Conservation (phyloP, 202 grass and related monocot species). For the Digitaria exilis region DNA sequence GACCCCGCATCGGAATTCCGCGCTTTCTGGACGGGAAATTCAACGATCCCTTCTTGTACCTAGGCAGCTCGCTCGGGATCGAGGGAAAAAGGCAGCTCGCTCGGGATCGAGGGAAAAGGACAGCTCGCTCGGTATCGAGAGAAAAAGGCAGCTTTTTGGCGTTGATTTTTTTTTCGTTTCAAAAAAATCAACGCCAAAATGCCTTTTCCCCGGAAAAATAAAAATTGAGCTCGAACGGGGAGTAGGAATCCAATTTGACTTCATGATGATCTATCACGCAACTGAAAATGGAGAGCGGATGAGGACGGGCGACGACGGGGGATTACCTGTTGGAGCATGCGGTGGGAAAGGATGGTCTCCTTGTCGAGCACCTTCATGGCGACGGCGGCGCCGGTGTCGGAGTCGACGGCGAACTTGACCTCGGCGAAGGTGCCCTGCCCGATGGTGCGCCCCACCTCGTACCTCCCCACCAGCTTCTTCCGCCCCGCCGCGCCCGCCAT, state of each 20-base stretch:
- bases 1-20: background rate
- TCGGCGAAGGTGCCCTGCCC: slow-evolving; percentile 90
- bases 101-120: background rate
- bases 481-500: slow-evolving; percentile 36
- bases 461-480: slow-evolving; percentile 78
- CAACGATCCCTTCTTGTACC: background rate
- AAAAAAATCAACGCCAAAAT: background rate
- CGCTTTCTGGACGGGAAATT: slow-evolving; percentile 18
- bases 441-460: slow-evolving; percentile 89
- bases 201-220: too few relatives aligned
- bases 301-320: background rate
- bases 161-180: too few relatives aligned
- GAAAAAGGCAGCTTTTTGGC: background rate
- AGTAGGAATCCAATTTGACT: background rate
- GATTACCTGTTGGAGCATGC: slow-evolving; percentile 85
- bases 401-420: slow-evolving; percentile 88
- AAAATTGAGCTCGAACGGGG: background rate
- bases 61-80: background rate
- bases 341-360: slow-evolving; percentile 77
- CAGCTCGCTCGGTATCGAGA: background rate
- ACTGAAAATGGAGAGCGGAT: background rate
- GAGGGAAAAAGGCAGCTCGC: background rate
- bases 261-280: background rate
- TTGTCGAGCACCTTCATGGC: slow-evolving; percentile 95
- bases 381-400: slow-evolving; percentile 58